Conservation (phyloP, 2,329 filamentous ascomycete genomes). For the Diplodia scrobiculata region DNA sequence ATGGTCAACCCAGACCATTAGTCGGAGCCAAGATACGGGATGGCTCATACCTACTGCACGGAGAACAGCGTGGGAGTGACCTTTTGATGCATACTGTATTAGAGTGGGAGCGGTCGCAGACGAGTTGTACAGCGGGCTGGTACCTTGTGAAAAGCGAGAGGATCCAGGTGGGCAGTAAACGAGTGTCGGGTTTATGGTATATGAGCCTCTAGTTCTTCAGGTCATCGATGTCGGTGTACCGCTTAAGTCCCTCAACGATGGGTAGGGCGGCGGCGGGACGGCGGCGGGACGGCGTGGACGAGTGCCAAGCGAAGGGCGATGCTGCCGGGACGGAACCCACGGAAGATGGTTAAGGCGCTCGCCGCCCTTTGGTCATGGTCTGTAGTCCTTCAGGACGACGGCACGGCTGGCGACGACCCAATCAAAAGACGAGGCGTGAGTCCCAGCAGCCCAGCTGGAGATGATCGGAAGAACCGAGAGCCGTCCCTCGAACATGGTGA, state of each 20-base stretch:
- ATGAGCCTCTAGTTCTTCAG: neutral
- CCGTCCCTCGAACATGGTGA: neutral
- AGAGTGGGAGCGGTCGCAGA: neutral
- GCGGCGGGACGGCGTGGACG: neutral
- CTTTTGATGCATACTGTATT: slow-evolving; percentile 8
- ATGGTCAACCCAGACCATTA: slow-evolving; percentile 6
- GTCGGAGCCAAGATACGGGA: neutral
- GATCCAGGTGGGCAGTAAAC: neutral
- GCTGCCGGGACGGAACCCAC: neutral
- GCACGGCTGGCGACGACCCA: neutral
- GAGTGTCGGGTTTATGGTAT: neutral
- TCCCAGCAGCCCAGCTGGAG: neutral
- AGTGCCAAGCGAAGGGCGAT: neutral
- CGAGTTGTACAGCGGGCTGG: too few relatives aligned
- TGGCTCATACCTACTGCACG: slow-evolving; percentile 13
- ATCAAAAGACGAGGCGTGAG: neutral
- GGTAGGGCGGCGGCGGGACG: neutral
- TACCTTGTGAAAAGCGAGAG: neutral
- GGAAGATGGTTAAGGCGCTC: neutral
- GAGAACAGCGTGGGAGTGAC: slow-evolving; percentile 1
- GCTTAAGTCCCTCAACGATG: neutral
- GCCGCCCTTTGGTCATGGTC: neutral
- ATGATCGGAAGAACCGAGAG: neutral
- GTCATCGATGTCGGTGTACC: neutral
- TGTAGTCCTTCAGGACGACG: slow-evolving; percentile 7